These are phyloP conservation scores for Silene conica DNA, from an alignment of 148 eudicot genomes.

Conservation along the genomic window DNA sequence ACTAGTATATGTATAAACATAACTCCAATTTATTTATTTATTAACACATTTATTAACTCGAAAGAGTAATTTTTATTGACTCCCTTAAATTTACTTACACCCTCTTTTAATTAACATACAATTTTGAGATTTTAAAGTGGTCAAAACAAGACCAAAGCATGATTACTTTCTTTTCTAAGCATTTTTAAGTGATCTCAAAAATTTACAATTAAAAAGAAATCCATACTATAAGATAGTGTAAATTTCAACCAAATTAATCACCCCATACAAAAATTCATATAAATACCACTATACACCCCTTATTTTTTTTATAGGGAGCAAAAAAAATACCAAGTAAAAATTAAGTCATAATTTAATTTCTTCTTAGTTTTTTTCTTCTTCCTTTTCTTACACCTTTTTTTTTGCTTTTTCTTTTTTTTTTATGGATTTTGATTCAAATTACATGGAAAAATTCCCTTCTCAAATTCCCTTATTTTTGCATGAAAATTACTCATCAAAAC, in stretches of 20 bases:
- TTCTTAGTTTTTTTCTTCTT: conserved; percentile 18
- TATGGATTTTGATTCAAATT: neutral
- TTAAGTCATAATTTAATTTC: conserved; percentile 13
- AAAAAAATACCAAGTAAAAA: neutral
- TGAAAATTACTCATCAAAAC: conserved; percentile 25
- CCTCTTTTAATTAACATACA: conserved; percentile 4
- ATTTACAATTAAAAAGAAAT: conserved; percentile 1
- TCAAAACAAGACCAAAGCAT: neutral
- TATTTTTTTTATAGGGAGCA: too few relatives aligned
- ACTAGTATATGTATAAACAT: conserved; percentile 1
- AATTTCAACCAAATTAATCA: conserved; percentile 17
- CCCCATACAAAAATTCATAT: too few relatives aligned
- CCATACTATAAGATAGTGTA: conserved; percentile 20
- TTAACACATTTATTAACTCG: conserved; percentile 21
- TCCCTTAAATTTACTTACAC: neutral
- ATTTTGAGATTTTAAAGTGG: neutral
- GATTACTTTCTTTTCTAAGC: neutral
- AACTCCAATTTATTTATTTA: conserved; percentile 25
- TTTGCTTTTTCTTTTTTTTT: too few relatives aligned
- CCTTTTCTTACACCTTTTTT: conserved; percentile 5
- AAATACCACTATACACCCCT: too few relatives aligned
- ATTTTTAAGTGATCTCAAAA: neutral
- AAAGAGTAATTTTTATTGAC: conserved; percentile 15
- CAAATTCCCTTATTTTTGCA: conserved; percentile 15
- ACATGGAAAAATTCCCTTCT: conserved; percentile 4